Evolutionary conservation across 164 flowering plant genomes (phyloP), one percentile per base, ranked within the genome.

Genomic region (Aristolochia californica): DNA sequence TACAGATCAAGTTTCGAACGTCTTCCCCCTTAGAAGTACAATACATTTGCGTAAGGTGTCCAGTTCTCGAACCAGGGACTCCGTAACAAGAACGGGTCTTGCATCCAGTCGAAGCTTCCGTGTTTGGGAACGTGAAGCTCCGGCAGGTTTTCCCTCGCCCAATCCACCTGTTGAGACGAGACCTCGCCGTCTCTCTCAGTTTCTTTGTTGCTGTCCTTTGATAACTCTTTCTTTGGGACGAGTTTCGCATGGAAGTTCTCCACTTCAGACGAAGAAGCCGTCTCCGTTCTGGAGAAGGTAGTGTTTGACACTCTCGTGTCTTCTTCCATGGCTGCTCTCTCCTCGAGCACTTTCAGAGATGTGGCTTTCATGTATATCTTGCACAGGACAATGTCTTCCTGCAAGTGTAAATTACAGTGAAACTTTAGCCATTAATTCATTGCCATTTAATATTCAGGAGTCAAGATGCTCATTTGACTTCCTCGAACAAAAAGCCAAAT

Each of bases 291-390:
- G 24, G 70, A 50, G 17, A 54, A 18, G 72, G 45, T 56, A 28
- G 59, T 16, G 13, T 38, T 43, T 15, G 51, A 26, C n/a, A n/a
- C n/a, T n/a, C 45, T 30, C 58, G 60, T 72, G 52, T 67, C 84
- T 65, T 80, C 89, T 59, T 83, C 95, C 81, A 69, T 70, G 22
- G 84, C 80, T 20, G 94, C 97, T 64, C 89, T 80, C 64, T 83
- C 85, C 74, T 93, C 97, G 66, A 93, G 64, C 22, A 83, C 87
- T 71, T 85, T 89, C 78, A 87, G 54, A 16, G 99, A 79, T 15
- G 99, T 87, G 23, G 97, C 99, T 73, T 93, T 93, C 62, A 86
- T 68, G 43, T 93, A 93, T 53, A 93, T 77, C 77, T 89, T 93
- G 75, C 97, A 87, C 56, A 93, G 48, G 7, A 93, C 97, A 38